Base-by-base conservation (phyloP, 331 rosid genomes). In the Quercus tomentella region DNA sequence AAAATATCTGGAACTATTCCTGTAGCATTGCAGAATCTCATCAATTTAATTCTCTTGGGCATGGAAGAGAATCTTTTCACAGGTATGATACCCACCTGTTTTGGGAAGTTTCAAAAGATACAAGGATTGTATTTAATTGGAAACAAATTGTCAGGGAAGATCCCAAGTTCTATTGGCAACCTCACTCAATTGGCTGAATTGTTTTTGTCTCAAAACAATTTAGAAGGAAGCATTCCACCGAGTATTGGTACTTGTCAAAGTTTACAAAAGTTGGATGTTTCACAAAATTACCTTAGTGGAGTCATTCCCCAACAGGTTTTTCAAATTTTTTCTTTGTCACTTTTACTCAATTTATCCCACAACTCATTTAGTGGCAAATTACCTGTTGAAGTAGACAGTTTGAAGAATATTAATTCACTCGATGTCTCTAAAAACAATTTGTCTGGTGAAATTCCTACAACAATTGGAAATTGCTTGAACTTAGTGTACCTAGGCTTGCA, bases 321-420 rank as follows among this genome's bases (percentile, higher is more conserved):
- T 79, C 75, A 61, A 52, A 15, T 37, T 33, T 56, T 26, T 7
- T 0, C 56, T 43, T n/a, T 41, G 11, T 82, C 83, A 23, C 0
- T 73, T 41, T 0, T 1, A 0, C 57, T 86, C 4, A 7, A 76
- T 69, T 3, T 86, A 17, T 61, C 56, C 20, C 3, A 1, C 2
- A 82, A 86, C 67, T 79, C 84, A 15, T 56, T 86, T 21, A 82
- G 33, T 0, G 84, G 82, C 1, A 25, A 72, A 49, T 6, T 86
- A 57, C 84, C 82, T 76, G 55, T 6, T 1, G 89, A 54, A 1
- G 43, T 86, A 73, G 76, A 76, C 2, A 45, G 55, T 16, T 31
- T 82, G 63, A 69, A 43, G 23, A 80, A 76, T 20, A 71, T 82
- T 68, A 68, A 73, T 78, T 73, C 3, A 1, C 41, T 86, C 3